These are phyloP conservation scores for Zalaria sp. DNA, from an alignment of 2,329 filamentous ascomycete species.

Conservation along the genomic window DNA sequence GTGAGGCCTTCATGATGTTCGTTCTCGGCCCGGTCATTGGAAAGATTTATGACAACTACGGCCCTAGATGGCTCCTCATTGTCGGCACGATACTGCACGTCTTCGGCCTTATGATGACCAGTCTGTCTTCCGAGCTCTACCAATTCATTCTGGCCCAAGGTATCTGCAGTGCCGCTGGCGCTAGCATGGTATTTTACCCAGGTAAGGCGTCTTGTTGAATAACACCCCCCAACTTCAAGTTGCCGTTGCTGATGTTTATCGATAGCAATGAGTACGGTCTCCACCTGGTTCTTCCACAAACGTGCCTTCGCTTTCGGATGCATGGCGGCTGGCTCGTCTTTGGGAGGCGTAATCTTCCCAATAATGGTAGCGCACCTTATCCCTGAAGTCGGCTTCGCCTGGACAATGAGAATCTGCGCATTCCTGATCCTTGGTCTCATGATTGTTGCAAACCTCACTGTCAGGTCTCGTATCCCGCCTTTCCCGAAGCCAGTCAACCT, in stretches of 20 bases:
- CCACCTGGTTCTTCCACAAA: constrained; percentile 36
- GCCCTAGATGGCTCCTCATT: constrained; percentile 41
- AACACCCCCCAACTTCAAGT: background rate
- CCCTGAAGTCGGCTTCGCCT: constrained; percentile 37
- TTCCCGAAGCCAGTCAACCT: constrained; percentile 16
- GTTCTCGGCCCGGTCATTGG: constrained; percentile 48
- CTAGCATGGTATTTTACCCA: constrained; percentile 35
- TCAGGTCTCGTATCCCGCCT: constrained; percentile 36
- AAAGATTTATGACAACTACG: constrained; percentile 48
- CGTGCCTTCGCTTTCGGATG: constrained; percentile 35
- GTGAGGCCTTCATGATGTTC: constrained; percentile 36
- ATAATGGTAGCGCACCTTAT: constrained; percentile 47
- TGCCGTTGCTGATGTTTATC: background rate
- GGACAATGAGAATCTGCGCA: constrained; percentile 42
- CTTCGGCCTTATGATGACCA: constrained; percentile 50
- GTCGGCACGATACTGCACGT: constrained; percentile 42
- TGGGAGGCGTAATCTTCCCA: constrained; percentile 45
- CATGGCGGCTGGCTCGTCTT: constrained; percentile 33
- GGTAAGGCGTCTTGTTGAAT: constrained; percentile 5
- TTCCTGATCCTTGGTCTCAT: constrained; percentile 48
- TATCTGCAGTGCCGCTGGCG: constrained; percentile 37
- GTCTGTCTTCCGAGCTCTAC: constrained; percentile 39
- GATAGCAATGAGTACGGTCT: constrained; percentile 23
- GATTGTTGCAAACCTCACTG: constrained; percentile 37
- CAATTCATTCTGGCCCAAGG: constrained; percentile 42